Evolutionary conservation across 2,329 filamentous ascomycete genomes (phyloP), one percentile per base, ranked within the genome.

Genomic region (Daldinia sp.): DNA sequence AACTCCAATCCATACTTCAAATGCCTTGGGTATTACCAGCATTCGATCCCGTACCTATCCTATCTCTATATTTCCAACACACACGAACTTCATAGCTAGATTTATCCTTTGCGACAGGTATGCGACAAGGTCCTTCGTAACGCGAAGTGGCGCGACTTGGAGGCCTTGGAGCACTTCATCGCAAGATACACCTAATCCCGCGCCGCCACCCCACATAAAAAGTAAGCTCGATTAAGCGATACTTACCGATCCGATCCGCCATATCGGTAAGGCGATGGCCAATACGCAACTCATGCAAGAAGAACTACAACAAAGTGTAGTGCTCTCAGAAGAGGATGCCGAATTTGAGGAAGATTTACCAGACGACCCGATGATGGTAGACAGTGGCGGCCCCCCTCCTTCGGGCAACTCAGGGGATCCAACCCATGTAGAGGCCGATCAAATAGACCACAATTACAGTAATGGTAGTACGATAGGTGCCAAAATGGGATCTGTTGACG

Each of bases 221-320:
- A 18, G 18, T 10, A 6, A 10, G 6, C 23, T 33, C 33, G 15
- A 18, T 39, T 35, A 30, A 37, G n/a, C 20, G 51, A 48, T 28
- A 26, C 10, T 26, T 7, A 30, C 42, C 46, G 4, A 51, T 30
- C 33, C 30, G 23, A 15, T 30, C 3, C 26, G 6, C 46, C 33
- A 18, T 26, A 41, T 54, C 30, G 2, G 35, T 33, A 18, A 66
- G 60, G 64, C 61, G 53, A 87, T 87, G 84, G 78, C 83, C 59
- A 86, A 82, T 73, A 82, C 84, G 62, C 86, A 87, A 74, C 80
- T 84, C 56, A 87, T 86, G 79, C 83, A 88, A 75, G 86, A 89
- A 66, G 85, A 88, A 76, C 81, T 87, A 63, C 87, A 88, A 74
- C 85, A 87, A 73, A 87, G 85, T 76, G 84, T 83, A 48, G 79